Conservation (phyloP, 768 basidiomycete species). For the Trichaptum fuscoviolaceum region DNA sequence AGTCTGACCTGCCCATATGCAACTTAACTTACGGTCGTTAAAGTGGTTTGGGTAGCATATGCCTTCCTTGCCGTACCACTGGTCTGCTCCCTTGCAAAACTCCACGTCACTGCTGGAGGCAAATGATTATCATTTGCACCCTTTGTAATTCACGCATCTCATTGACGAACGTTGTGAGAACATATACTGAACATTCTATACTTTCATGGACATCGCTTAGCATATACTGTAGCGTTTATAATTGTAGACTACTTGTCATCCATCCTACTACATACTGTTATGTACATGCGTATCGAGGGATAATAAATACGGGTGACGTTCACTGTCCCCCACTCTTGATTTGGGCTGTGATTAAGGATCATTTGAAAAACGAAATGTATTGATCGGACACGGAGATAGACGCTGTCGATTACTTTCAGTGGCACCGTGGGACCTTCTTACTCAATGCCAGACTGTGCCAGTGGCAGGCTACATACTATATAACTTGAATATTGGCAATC, state of each 20-base stretch:
- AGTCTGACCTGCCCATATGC: conserved; percentile 3
- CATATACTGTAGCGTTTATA: not conserved
- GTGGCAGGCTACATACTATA: too few relatives aligned
- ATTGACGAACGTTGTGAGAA: not conserved
- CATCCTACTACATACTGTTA: not conserved
- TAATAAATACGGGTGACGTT: too few relatives aligned
- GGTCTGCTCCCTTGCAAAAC: conserved; percentile 60
- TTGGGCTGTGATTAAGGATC: too few relatives aligned
- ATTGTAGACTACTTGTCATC: not conserved
- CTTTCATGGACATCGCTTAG: not conserved
- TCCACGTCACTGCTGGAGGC: conserved; percentile 49
- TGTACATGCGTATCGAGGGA: too few relatives aligned
- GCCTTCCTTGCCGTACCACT: conserved; percentile 70
- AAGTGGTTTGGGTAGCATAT: conserved; percentile 79
- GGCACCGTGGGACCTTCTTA: too few relatives aligned
- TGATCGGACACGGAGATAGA: too few relatives aligned
- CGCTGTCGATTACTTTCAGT: too few relatives aligned
- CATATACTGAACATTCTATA: not conserved
- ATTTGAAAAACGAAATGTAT: too few relatives aligned
- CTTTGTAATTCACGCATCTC: conserved; percentile 8
- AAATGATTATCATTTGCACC: conserved; percentile 30
- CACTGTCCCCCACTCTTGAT: too few relatives aligned
- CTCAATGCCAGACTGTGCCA: too few relatives aligned
- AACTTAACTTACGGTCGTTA: not conserved
- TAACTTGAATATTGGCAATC: too few relatives aligned